Percentiles rank a stretch among this genome's conserved stretches.
Evolutionary conservation across 768 basidiomycete species (phyloP).

Genomic region (Xerocomus brunneocitrinus): DNA sequence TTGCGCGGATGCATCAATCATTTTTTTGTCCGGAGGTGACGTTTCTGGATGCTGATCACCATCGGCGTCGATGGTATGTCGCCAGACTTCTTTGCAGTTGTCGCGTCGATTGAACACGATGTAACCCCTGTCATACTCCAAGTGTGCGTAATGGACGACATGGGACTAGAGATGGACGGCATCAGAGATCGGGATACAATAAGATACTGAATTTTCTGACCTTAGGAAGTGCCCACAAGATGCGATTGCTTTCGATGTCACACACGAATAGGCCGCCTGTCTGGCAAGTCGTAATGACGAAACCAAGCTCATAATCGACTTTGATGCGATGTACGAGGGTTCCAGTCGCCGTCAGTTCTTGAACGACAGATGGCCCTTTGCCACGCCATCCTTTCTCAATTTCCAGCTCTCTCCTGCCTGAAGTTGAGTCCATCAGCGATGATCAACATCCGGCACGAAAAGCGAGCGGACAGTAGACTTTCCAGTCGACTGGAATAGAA

Average conservation of each 20-base stretch:
- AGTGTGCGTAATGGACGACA: conserved; percentile 45
- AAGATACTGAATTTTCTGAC: conserved; percentile 36
- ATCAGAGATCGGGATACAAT: background rate
- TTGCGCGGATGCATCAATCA: conserved; percentile 18
- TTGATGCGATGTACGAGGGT: conserved; percentile 66
- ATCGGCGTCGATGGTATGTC: conserved; percentile 36
- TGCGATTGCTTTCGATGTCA: conserved; percentile 43
- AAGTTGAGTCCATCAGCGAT: conserved; percentile 8
- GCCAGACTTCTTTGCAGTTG: conserved; percentile 69
- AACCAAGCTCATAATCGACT: conserved; percentile 57
- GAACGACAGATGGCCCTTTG: conserved; percentile 38
- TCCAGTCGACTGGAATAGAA: conserved; percentile 46
- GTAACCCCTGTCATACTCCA: conserved; percentile 70
- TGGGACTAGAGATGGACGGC: conserved; percentile 5
- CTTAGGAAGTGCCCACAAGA: conserved; percentile 60
- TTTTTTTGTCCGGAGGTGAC: conserved; percentile 33
- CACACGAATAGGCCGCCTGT: conserved; percentile 56
- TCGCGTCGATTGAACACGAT: conserved; percentile 62
- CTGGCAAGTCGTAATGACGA: conserved; percentile 54
- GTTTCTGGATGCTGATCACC: conserved; percentile 15
- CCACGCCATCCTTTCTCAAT: conserved; percentile 56
- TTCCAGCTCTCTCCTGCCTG: conserved; percentile 44
- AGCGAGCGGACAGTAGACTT: conserved; percentile 47
- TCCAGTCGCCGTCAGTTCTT: conserved; percentile 32
- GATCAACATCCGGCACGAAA: background rate